A percentile compares a stretch with the other conserved stretches of the same genome.
Conservation (phyloP, 768 basidiomycete genomes). For the Baorangia bicolor region DNA sequence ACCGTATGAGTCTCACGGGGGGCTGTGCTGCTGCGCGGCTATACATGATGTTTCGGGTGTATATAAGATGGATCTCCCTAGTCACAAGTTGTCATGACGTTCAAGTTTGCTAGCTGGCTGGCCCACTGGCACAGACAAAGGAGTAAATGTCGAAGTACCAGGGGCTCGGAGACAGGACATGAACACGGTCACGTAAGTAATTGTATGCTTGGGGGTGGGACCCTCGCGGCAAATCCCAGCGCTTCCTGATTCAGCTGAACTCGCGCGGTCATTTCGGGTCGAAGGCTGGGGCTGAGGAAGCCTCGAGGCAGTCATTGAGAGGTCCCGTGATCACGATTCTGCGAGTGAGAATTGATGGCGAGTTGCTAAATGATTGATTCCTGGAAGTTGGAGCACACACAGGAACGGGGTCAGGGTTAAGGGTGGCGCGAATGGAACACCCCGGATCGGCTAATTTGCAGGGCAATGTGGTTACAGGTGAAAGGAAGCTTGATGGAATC, state of each 20-base stretch:
- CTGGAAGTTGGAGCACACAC: slow-evolving; percentile 9
- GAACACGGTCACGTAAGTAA: neutral
- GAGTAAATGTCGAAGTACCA: neutral
- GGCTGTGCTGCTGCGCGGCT: slow-evolving; percentile 10
- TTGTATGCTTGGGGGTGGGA: neutral
- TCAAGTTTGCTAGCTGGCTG: neutral
- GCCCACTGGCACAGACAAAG: neutral
- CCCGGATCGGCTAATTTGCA: slow-evolving; percentile 20
- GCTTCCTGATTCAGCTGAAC: slow-evolving; percentile 7
- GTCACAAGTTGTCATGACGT: slow-evolving; percentile 1
- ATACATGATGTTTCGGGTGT: slow-evolving; percentile 10
- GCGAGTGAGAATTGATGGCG: slow-evolving; percentile 13
- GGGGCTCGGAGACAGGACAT: neutral
- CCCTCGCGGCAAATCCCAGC: slow-evolving; percentile 4
- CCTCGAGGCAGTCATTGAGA: slow-evolving; percentile 28
- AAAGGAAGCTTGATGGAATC: slow-evolving; percentile 7
- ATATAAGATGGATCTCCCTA: neutral
- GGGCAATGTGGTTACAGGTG: slow-evolving; percentile 6
- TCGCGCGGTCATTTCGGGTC: slow-evolving; percentile 34
- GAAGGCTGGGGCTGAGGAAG: slow-evolving; percentile 17
- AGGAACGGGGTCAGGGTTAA: slow-evolving; percentile 26
- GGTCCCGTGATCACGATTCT: slow-evolving; percentile 25
- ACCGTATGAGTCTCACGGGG: neutral
- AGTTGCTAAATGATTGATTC: slow-evolving; percentile 6
- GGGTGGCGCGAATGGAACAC: slow-evolving; percentile 17